These are phyloP conservation scores for Eucalyptus victrix DNA, from an alignment of 345 rosid species.

Conservation along the genomic window DNA sequence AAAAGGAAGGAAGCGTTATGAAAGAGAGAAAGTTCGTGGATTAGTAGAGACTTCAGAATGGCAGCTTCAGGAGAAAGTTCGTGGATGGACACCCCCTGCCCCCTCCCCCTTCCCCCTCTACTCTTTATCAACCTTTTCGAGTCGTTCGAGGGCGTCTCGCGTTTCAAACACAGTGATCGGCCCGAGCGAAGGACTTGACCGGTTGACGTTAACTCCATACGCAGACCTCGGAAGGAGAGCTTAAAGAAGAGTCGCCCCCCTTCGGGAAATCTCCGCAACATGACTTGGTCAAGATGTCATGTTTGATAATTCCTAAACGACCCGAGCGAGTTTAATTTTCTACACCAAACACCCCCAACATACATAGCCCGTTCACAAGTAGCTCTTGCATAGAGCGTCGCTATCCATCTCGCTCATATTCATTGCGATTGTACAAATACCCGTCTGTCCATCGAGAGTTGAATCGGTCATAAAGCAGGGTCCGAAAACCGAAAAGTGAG, in stretches of 20 bases:
- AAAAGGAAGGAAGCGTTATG: background rate
- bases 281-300: background rate
- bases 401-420: background rate
- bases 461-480: background rate
- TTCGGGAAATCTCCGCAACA: background rate
- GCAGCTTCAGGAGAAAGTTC: background rate
- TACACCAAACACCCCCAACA: background rate
- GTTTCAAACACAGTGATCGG: background rate
- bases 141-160: background rate
- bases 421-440: background rate
- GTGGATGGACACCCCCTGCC: background rate
- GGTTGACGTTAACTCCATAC: background rate
- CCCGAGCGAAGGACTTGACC: background rate
- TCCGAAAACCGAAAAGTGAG: background rate
- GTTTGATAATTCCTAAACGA: background rate
- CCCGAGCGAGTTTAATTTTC: background rate
- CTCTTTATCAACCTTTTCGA: background rate
- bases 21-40: background rate
- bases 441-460: background rate
- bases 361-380: background rate
- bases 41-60: background rate
- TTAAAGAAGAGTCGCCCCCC: background rate
- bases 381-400: background rate
- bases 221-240: background rate
- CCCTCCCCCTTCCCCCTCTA: background rate